Base-by-base conservation (phyloP, 2,329 filamentous ascomycete species). In the Fusarium equiseti region DNA sequence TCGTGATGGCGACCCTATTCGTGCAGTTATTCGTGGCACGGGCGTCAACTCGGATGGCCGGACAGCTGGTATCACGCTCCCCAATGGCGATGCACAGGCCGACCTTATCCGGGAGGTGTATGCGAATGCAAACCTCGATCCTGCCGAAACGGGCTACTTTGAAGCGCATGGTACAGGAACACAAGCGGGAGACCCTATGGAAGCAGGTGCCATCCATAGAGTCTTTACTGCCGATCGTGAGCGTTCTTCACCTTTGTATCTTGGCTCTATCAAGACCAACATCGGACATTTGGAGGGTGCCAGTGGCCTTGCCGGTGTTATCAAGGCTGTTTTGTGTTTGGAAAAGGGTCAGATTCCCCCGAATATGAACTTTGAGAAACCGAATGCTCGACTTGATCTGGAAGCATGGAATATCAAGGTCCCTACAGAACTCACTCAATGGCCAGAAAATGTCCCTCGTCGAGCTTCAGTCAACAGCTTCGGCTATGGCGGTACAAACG, bases 111-210 rank as follows among this genome's bases (percentile, higher is more conserved):
- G 35, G 6, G n/a, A 32, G 10, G 48, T 46, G 7, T 62, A 57
- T 11, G 15, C 29, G 3, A 40, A 40, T 9, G 52, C 52, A 12
- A 38, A 24, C 8, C 51, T 62, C 6, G 45, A 50, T 20, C 52
- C 52, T n/a, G 42, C 44, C 18, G 22, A 54, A 20, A 55, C 42
- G 8, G 27, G 31, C n/a, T 43, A 62, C 45, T 20, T 62, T 5
- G 59, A 62, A 31, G 44, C 59, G 8, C 59, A 62, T 15, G 52
- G 59, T 8, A 62, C 59, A 13, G 59, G 59, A 1, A 62, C 59
- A 0, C 38, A n/a, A 15, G 44, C 45, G 7, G 59, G 59, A 13
- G 59, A 62, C 22, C 32, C 51, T 1, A 57, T 62, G 26, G 59
- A 62, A 13, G 53, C 44, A 9, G 35, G 26, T 7, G 59, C 43